Evolutionary conservation across 139 green algal species (phyloP), one percentile per base, ranked within the genome.

Genomic region (Coelastrella sp.): DNA sequence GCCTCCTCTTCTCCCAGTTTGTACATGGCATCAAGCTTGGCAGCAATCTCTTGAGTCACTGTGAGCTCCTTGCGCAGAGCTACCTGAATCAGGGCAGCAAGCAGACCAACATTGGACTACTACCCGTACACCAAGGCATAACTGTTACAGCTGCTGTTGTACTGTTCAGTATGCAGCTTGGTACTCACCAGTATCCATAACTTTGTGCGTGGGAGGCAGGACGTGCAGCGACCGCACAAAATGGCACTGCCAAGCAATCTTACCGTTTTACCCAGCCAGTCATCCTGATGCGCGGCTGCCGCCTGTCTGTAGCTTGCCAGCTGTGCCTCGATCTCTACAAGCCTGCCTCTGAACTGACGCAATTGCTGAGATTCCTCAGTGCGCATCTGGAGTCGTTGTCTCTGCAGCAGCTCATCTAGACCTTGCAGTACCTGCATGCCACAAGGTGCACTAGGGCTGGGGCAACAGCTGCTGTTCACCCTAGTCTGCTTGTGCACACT

Each of bases 21-120:
- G 67, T 80, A 86, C 66, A 86, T 80, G 34, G 80, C 80, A 79
- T 86, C 80, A 50, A 86, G 80, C 80, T 86, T 86, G 25, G 8
- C 25, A 41, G 80, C 80, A 71, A 86, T 80, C 35, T 78, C 80
- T 34, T 80, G 80, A 8, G 80, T 86, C 40, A 30, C 48, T 1
- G n/a, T 37, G 48, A 86, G 19, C 48, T 86, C 80, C 17, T 79
- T 67, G 43, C 67, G 67, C 48, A 86, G 23, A 8, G 66, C 67
- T 6, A 66, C 50, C 80, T 86, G 80, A 11, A 66, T 41, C 27
- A 41, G 64, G 64, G 64, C 27, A 73, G 64, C 64, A 7, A 73
- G 27, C 6, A 73, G 27, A n/a, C 25, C 21, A 34, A 43, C 35
- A 25, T n/a, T n/a, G n/a, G n/a, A n/a, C n/a, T n/a, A n/a, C n/a